Evolutionary conservation across 768 basidiomycete species (phyloP).

Genomic region (Tremella yokohamensis): DNA sequence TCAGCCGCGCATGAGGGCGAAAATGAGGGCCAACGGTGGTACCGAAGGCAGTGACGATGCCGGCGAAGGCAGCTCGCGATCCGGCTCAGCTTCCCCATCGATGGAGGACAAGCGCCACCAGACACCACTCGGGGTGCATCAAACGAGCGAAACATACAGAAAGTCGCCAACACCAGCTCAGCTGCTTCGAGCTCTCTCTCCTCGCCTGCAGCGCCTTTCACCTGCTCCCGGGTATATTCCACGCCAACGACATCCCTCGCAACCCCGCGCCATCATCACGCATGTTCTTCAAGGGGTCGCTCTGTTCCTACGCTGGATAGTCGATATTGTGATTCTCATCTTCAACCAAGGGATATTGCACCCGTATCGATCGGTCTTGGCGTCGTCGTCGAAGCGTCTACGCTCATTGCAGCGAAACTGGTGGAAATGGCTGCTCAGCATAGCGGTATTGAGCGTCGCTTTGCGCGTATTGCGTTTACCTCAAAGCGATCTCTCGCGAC

Average conservation of each 20-base stretch:
- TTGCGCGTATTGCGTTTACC: too few relatives aligned
- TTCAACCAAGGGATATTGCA: slow-evolving; percentile 12
- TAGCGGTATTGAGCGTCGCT: slow-evolving; percentile 6
- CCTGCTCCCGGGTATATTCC: slow-evolving; percentile 27
- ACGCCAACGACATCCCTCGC: slow-evolving; percentile 26
- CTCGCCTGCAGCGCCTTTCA: slow-evolving; percentile 21
- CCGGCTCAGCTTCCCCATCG: not conserved
- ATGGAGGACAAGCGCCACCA: slow-evolving; percentile 12
- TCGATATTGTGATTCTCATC: slow-evolving; percentile 18
- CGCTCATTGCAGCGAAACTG: slow-evolving; percentile 25
- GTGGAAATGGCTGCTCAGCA: slow-evolving; percentile 38
- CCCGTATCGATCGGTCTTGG: slow-evolving; percentile 10
- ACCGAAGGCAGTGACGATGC: slow-evolving; percentile 18
- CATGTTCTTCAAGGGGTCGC: slow-evolving; percentile 38
- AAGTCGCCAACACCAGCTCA: slow-evolving; percentile 38
- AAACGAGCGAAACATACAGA: slow-evolving; percentile 10
- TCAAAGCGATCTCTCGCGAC: too few relatives aligned
- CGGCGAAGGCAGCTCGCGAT: slow-evolving; percentile 12
- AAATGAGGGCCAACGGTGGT: slow-evolving; percentile 10
- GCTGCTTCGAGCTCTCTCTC: slow-evolving; percentile 31
- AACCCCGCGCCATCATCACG: slow-evolving; percentile 31
- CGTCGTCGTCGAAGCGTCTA: slow-evolving; percentile 15
- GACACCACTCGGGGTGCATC: slow-evolving; percentile 10
- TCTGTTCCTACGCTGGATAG: slow-evolving; percentile 24
- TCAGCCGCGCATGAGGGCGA: slow-evolving; percentile 29